These are phyloP conservation scores for Sophora flavescens DNA, from an alignment of 306 rosid species.

Conservation along the genomic window DNA sequence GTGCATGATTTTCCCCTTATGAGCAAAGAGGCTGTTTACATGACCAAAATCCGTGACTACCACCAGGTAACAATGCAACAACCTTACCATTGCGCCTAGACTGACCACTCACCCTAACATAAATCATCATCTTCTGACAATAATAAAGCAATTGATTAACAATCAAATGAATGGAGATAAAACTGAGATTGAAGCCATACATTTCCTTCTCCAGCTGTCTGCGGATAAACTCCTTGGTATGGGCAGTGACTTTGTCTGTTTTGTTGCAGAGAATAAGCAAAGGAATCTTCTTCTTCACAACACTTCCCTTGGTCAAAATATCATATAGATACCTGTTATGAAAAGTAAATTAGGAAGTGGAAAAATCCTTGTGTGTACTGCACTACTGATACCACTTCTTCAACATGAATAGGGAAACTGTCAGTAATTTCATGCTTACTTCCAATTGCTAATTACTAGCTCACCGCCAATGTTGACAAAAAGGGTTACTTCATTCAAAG, in stretches of 20 bases:
- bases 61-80: conserved; percentile 5
- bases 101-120: conserved; percentile 1
- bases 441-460: background rate
- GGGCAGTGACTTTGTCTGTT: conserved; percentile 85
- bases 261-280: conserved; percentile 81
- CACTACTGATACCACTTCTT: background rate
- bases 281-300: conserved; percentile 81
- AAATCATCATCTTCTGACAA: conserved; percentile 24
- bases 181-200: conserved; percentile 53
- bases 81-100: background rate
- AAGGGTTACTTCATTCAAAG: background rate
- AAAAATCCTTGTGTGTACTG: background rate
- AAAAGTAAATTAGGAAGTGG: conserved; percentile 7
- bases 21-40: background rate
- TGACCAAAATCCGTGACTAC: background rate
- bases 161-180: background rate
- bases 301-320: conserved; percentile 77
- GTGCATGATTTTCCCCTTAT: background rate
- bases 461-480: background rate
- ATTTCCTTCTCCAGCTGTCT: conserved; percentile 83
- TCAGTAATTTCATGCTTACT: background rate
- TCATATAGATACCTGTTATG: conserved; percentile 76
- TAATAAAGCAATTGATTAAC: background rate
- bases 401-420: background rate
- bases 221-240: conserved; percentile 79